Evolutionary conservation across 345 rosid genomes (phyloP).

Genomic region (Erodium maritimum): DNA sequence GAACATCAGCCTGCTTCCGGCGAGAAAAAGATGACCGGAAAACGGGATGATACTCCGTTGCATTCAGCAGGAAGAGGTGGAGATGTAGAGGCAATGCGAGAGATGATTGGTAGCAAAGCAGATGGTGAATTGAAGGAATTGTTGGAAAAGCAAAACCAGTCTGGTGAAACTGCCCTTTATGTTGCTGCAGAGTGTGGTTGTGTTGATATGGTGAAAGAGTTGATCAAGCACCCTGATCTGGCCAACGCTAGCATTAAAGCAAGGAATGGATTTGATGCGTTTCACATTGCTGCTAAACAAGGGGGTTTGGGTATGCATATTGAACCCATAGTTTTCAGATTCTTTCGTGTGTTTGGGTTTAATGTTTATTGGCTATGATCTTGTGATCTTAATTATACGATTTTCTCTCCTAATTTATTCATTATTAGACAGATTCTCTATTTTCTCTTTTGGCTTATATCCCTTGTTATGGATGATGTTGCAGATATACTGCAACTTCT

Average conservation of each 20-base stretch:
- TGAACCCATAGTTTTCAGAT: no score
- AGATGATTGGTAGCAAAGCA: constrained; percentile 30
- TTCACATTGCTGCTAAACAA: constrained; percentile 94
- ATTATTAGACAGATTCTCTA: no score
- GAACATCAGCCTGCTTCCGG: not conserved
- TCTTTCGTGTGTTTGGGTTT: no score
- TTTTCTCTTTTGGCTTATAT: no score
- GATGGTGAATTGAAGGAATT: constrained; percentile 40
- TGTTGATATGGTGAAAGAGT: constrained; percentile 59
- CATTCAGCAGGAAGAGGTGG: constrained; percentile 78
- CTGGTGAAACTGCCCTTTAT: constrained; percentile 92
- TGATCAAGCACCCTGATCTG: constrained; percentile 71
- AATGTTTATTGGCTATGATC: no score
- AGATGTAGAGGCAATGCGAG: constrained; percentile 32
- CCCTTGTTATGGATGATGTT: no score
- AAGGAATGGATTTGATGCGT: constrained; percentile 85
- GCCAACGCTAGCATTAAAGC: constrained; percentile 72
- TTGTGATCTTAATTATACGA: no score
- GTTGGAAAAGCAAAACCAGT: constrained; percentile 63
- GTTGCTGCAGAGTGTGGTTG: constrained; percentile 81
- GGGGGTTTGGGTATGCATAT: constrained; percentile 59
- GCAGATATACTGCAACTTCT: constrained; percentile 55
- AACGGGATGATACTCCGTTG: constrained; percentile 61
- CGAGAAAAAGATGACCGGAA: constrained; percentile 78
- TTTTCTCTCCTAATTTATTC: no score